Evolutionary conservation across 495 filamentous ascomycete genomes (phyloP).

Genomic region (Friedmanniomyces simplex): DNA sequence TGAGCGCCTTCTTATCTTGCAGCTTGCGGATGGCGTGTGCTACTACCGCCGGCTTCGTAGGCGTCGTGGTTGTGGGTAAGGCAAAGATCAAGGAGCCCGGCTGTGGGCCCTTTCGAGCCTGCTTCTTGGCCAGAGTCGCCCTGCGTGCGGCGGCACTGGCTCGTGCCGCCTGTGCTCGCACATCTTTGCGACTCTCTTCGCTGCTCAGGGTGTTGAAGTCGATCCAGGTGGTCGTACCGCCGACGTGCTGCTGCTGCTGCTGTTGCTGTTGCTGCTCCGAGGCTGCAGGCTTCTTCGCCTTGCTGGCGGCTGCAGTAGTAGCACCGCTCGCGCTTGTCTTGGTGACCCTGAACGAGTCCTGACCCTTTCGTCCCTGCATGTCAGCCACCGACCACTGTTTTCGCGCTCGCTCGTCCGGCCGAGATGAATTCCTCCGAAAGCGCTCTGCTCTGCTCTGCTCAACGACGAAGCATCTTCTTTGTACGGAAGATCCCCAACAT

Average conservation of each 20-base stretch:
- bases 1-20: background rate
- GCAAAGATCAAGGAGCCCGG: background rate
- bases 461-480: too few species aligned
- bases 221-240: background rate
- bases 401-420: too few species aligned
- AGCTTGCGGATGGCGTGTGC: background rate
- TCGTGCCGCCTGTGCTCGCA: conserved; percentile 1
- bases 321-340: background rate
- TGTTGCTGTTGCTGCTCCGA: background rate
- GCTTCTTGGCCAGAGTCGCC: background rate
- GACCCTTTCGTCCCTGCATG: background rate
- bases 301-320: too few species aligned
- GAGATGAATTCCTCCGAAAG: too few species aligned
- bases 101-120: background rate
- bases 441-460: too few species aligned
- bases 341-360: background rate
- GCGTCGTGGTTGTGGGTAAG: background rate
- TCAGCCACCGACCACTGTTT: background rate
- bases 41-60: background rate
- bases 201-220: background rate
- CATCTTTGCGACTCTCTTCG: background rate
- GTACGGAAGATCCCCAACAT: too few species aligned
- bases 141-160: background rate
- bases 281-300: background rate
- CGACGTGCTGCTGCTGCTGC: too few species aligned